Evolutionary conservation across 2,329 filamentous ascomycete genomes (phyloP), one percentile per base, ranked within the genome.

Genomic region (Sporothrix phasma): DNA sequence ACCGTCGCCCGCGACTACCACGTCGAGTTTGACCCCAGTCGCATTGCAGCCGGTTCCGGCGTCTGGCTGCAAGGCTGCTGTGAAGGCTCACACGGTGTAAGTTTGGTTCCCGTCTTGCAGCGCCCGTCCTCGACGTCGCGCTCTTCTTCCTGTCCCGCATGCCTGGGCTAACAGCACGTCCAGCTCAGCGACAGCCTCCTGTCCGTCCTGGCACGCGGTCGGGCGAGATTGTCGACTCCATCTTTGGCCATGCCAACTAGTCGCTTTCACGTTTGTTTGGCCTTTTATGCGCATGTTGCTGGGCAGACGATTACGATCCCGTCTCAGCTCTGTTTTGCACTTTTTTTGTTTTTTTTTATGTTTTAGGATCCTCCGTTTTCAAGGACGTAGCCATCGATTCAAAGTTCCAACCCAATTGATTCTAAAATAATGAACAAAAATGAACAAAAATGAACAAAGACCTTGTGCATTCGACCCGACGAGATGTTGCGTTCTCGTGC

Each of bases 41-140:
- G 83, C 56, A 88, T 97, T 39, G 82, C 85, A n/a, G 73, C 81
- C 0, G 84, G 87, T 51, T 88, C 90, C 15, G 92, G 92, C 3
- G 81, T 97, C 65, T 97, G 90, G 88, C 80, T 97, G 70, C 94
- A 97, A 74, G 93, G 93, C 37, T 97, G 92, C 78, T 95, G 92
- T 73, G 92, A 97, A 79, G 85, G 82, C 67, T 96, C 92, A 39
- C 93, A 97, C 75, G 93, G 93, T 66, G 88, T 93, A 83, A 85
- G 88, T 58, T 86, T 24, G 22, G 26, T 11, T 19, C 13, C 49
- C 49, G 19, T 58, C n/a, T n/a, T n/a, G n/a, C n/a, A n/a, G n/a
- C n/a, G n/a, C n/a, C n/a, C n/a, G n/a, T n/a, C n/a, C n/a, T n/a
- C 11, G 51, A 56, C 51, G 51, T 56, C 51, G 39, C 31, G 56